Base-by-base conservation (phyloP, 305 asterid species). In the Fraxinus velutina region DNA sequence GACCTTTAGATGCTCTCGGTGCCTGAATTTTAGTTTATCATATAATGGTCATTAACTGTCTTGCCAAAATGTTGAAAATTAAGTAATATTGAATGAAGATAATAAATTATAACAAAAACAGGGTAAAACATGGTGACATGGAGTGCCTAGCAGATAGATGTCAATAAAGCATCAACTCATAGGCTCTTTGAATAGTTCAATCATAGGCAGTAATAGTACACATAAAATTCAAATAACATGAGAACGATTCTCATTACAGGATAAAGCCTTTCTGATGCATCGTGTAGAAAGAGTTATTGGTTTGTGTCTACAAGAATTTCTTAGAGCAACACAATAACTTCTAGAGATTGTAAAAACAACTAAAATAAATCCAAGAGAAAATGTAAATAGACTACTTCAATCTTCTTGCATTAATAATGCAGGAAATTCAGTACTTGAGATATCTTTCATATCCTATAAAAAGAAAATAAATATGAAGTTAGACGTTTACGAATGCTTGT, bases 1-100 rank as follows among this genome's bases (percentile, higher is more conserved):
- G 90, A 55, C 98, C 99, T 87, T 96, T 96, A 47, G 96, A 90
- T 75, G 95, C 86, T 88, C 97, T 90, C 60, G 98, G 99, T 84
- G 98, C 98, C 99, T 96, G 93, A 74, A 79, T 50, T 81, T 82
- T 27, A 80, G 75, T 81, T 68, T 68, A 68, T 5, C 37, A 68
- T 68, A 9, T 68, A 70, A 19, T 33, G 75, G 70, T 15, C 68
- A 80, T 50, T 7, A 32, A 62, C 44, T 5, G 60, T 64, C 55
- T 73, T 44, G 60, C 19, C 34, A 52, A 30, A 72, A 50, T 44
- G 60, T 79, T 12, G 24, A 74, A 75, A 75, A 30, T 47, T 19
- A 60, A 60, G 77, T 62, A 73, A 12, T 8, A 32, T 12, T 21
- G 60, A 8, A 19, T 9, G 76, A 78, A 32, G 64, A 36, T 60